These are phyloP conservation scores for Tephrocybe sp. DNA, from an alignment of 768 basidiomycete species.

Conservation along the genomic window DNA sequence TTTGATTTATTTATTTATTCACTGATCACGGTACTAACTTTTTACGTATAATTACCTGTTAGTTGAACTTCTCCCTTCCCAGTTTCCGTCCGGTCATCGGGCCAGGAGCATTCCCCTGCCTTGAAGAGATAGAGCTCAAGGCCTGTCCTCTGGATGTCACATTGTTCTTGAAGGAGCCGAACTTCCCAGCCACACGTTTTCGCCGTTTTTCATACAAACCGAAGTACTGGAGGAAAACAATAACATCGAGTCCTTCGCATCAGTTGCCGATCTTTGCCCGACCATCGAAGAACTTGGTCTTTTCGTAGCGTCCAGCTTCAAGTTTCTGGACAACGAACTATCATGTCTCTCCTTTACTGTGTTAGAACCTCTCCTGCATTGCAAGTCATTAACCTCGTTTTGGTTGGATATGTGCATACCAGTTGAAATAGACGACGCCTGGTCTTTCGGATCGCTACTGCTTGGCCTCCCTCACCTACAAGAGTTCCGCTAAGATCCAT, in stretches of 20 bases:
- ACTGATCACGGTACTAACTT: too few relatives aligned
- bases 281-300: constrained; percentile 4
- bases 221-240: constrained; percentile 2
- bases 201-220: constrained; percentile 5
- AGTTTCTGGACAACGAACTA: too few relatives aligned
- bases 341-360: constrained; percentile 4
- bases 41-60: too few relatives aligned
- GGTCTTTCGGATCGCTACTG: constrained; percentile 4
- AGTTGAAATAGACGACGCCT: constrained; percentile 10
- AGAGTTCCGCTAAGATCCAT: not conserved
- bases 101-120: too few relatives aligned
- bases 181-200: constrained; percentile 8
- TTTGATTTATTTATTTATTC: too few relatives aligned
- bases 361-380: constrained; percentile 7
- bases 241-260: constrained; percentile 6
- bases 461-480: constrained; percentile 4
- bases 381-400: constrained; percentile 6
- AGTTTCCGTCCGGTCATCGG: too few relatives aligned
- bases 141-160: constrained; percentile 12
- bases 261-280: constrained; percentile 9
- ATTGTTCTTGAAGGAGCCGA: constrained; percentile 1
- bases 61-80: too few relatives aligned
- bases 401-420: not conserved
- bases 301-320: not conserved
- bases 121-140: constrained; percentile 1